These are phyloP conservation scores for Ascodesmis nigricans DNA, from an alignment of 495 filamentous ascomycete species.

Conservation along the genomic window DNA sequence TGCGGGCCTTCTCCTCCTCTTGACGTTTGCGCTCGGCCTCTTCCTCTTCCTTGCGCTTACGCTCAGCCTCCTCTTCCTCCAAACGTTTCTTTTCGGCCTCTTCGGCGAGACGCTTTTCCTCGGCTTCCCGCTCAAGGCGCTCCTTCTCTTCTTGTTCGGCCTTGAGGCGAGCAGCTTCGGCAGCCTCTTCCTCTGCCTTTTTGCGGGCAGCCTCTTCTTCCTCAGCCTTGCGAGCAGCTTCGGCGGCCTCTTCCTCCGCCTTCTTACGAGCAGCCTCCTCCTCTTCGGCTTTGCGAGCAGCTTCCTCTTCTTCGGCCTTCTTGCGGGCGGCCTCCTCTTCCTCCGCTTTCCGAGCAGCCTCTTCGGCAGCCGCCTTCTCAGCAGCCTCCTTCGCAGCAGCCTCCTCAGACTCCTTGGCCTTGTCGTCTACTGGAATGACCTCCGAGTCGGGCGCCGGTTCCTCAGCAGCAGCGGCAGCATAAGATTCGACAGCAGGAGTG, in stretches of 20 bases:
- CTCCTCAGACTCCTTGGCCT: background rate
- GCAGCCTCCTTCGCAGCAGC: background rate
- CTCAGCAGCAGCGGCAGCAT: background rate
- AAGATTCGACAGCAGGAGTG: constrained; percentile 1
- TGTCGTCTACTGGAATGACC: background rate
- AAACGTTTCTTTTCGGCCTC: background rate
- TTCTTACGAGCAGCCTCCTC: background rate
- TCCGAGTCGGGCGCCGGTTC: background rate
- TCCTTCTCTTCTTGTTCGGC: constrained; percentile 1
- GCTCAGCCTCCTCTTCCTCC: too few relatives aligned
- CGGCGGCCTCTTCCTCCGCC: background rate
- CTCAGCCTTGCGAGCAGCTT: background rate
- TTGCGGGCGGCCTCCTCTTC: background rate
- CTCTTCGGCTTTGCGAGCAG: background rate
- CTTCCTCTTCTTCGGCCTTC: background rate
- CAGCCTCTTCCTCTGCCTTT: constrained; percentile 15
- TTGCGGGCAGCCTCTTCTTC: background rate
- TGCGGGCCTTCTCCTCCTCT: background rate
- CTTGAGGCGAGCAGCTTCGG: background rate
- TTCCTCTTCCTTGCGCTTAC: too few relatives aligned
- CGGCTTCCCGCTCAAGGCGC: background rate
- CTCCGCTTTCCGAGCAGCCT: background rate
- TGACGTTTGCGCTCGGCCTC: too few relatives aligned
- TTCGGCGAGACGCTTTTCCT: background rate
- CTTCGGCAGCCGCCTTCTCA: background rate